Base-by-base conservation (phyloP, 148 eudicot species). In the Drosera capensis region DNA sequence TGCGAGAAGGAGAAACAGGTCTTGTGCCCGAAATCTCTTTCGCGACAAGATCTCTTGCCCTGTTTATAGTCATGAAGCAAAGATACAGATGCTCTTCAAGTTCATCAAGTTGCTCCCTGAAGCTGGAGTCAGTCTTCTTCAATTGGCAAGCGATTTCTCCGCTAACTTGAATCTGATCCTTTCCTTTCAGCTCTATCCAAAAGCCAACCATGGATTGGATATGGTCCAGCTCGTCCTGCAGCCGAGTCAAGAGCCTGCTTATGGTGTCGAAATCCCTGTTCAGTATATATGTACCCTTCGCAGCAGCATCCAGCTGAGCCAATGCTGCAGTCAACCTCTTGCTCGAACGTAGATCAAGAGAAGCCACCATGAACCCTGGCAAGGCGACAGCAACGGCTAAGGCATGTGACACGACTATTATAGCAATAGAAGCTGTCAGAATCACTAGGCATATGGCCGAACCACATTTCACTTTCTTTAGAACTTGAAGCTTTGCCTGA, bases 51-150 rank as follows among this genome's bases (percentile, higher is more conserved):
- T 71, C 78, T 43, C 99, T 65, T 17, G n/a, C n/a, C n/a, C n/a
- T n/a, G n/a, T n/a, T n/a, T n/a, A n/a, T n/a, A n/a, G 87, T 90
- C 87, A 90, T 80, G 26, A 90, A 73, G 55, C 95, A 90, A 56
- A 90, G 48, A 54, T 84, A 84, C 57, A 90, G 52, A 57, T 84
- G 99, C 45, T 90, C 99, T 64, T 90, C 99, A 15, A 90, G 55
- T 56, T 90, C 99, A 54, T 90, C 93, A 18, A 90, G 54, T 34
- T 80, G 84, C 50, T 73, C 78, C 14, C 68, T 43, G 26, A 84
- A 84, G 66, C 71, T 70, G 3, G 61, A 34, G 25, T 75, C 73
- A 43, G 68, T 72, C 54, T 52, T 66, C 53, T 63, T n/a, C 58
- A 90, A 52, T 61, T 74, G 82, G 29, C 79, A 65, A 24, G 58